phyloP scores from a whole-genome alignment of 495 filamentous ascomycete genomes.

The Corynascus novoguineensis region DNA sequence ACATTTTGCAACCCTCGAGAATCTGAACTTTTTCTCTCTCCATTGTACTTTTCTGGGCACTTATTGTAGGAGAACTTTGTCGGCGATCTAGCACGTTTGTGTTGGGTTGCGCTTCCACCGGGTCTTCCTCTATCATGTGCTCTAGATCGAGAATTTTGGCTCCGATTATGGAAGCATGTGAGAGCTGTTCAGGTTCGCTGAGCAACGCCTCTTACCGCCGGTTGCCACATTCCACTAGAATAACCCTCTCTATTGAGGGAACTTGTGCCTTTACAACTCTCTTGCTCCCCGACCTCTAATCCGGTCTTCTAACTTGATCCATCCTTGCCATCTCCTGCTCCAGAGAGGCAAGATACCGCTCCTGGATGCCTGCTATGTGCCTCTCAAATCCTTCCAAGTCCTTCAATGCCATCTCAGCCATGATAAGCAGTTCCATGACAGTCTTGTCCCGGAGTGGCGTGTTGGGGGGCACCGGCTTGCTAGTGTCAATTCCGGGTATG shows the following conservation, averaged over 20 bases:
- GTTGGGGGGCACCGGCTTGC: background rate
- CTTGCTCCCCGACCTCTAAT: conserved; percentile 12
- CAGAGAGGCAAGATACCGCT: conserved; percentile 17
- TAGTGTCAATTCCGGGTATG: background rate
- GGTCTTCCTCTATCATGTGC: conserved; percentile 59
- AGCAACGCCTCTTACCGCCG: conserved; percentile 57
- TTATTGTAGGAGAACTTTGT: conserved; percentile 77
- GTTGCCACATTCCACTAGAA: conserved; percentile 46
- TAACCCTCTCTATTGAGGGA: background rate
- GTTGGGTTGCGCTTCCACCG: conserved; percentile 29
- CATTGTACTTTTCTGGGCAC: conserved; percentile 59
- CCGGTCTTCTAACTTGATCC: conserved; percentile 20
- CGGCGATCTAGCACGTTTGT: conserved; percentile 21
- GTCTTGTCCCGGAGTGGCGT: conserved; percentile 20
- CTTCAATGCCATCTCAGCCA: conserved; percentile 17
- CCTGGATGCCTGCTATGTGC: conserved; percentile 19
- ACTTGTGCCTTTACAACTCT: background rate
- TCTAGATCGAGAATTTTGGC: conserved; percentile 49
- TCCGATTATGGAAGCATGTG: conserved; percentile 57
- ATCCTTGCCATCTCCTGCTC: conserved; percentile 24
- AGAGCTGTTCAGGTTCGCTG: conserved; percentile 41
- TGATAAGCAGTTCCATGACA: conserved; percentile 18
- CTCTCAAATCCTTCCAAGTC: conserved; percentile 22
- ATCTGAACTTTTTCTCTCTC: conserved; percentile 38
- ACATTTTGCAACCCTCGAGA: conserved; percentile 22